phyloP scores from a whole-genome alignment of 352 stramenopile species.

The Phytophthora citricola region DNA sequence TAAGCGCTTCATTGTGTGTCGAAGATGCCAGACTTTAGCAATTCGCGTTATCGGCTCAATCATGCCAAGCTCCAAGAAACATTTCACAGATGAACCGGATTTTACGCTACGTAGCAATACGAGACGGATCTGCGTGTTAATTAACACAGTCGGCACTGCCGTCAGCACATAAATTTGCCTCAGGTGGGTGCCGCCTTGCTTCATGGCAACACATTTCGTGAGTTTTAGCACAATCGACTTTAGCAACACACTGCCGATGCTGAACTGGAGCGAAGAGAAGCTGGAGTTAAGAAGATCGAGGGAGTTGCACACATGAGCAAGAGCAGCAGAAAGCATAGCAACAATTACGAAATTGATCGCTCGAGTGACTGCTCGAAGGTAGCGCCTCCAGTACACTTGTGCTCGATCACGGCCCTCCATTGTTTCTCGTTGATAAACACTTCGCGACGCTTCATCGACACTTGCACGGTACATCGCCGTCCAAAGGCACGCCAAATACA shows the following conservation, averaged over 20 bases:
- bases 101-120: constrained; percentile 11
- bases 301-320: background rate
- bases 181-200: background rate
- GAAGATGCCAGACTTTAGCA: constrained; percentile 6
- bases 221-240: background rate
- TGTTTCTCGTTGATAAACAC: constrained; percentile 2
- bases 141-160: constrained; percentile 20
- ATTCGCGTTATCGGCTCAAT: constrained; percentile 3
- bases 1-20: background rate
- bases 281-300: background rate
- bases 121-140: constrained; percentile 23
- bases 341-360: background rate
- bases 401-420: background rate
- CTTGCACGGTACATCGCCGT: background rate
- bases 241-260: background rate
- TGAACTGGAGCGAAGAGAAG: background rate
- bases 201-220: background rate
- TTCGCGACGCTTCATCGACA: background rate
- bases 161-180: constrained; percentile 20
- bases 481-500: background rate
- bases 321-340: background rate
- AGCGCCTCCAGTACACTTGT: background rate
- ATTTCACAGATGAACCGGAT: background rate
- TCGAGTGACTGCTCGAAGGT: background rate
- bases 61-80: constrained; percentile 20